phyloP scores from a whole-genome alignment of 768 basidiomycete species.

The Boletus eberwhitei region DNA sequence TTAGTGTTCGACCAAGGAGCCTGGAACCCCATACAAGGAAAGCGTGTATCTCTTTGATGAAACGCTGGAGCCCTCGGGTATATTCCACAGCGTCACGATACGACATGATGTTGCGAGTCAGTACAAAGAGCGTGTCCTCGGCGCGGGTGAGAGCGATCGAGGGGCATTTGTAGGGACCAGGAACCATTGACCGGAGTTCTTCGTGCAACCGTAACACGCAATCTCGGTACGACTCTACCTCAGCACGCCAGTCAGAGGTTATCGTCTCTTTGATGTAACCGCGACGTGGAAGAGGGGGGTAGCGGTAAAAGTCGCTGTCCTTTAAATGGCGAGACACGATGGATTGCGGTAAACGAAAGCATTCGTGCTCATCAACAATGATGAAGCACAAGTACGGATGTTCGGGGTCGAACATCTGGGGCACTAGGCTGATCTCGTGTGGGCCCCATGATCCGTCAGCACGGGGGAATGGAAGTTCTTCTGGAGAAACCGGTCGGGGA shows the following conservation, averaged over 20 bases:
- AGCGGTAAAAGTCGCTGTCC: background rate
- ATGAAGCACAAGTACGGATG: background rate
- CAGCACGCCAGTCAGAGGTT: background rate
- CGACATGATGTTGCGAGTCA: background rate
- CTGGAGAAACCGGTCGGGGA: background rate
- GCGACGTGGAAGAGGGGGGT: background rate
- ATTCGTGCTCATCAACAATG: too few relatives aligned
- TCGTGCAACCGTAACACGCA: background rate
- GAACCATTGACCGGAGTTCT: background rate
- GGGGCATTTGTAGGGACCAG: background rate
- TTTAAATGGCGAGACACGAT: background rate
- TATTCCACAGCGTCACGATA: background rate
- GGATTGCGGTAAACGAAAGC: background rate
- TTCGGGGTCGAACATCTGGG: background rate
- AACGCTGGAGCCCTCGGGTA: background rate
- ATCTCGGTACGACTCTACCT: background rate
- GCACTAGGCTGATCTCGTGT: background rate
- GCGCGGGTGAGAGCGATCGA: background rate
- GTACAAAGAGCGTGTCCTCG: background rate
- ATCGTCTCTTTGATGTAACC: background rate
- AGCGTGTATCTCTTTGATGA: background rate
- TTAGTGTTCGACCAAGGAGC: background rate
- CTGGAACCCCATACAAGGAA: background rate
- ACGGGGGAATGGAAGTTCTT: background rate
- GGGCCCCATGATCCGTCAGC: conserved; percentile 1